phyloP scores from a whole-genome alignment of 2,329 filamentous ascomycete genomes.

The Cladosporium velox region DNA sequence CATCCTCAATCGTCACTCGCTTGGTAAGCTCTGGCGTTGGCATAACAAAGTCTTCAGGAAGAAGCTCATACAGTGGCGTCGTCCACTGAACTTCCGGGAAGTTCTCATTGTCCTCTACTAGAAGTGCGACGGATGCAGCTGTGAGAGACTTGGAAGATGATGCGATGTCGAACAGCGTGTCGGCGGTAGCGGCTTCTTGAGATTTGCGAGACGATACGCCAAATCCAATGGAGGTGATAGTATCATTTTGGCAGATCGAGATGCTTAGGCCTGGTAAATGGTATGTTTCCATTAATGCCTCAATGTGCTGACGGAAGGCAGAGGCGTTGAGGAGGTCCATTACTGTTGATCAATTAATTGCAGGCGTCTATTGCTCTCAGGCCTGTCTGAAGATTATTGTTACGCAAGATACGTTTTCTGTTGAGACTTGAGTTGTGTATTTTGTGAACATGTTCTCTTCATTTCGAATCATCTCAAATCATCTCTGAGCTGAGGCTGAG shows the following conservation, averaged over 20 bases:
- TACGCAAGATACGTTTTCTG: background rate
- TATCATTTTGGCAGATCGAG: conserved; percentile 50
- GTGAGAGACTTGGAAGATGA: conserved; percentile 61
- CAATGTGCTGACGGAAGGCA: conserved; percentile 25
- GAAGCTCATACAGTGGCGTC: conserved; percentile 49
- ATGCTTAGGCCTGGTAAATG: conserved; percentile 54
- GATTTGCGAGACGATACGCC: conserved; percentile 42
- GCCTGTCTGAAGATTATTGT: background rate
- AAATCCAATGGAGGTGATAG: conserved; percentile 45
- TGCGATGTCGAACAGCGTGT: conserved; percentile 58
- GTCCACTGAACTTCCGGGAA: conserved; percentile 46
- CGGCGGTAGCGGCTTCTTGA: conserved; percentile 43
- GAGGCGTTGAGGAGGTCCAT: conserved; percentile 19
- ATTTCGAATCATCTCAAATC: background rate
- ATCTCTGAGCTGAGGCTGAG: background rate
- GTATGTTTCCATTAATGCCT: conserved; percentile 43
- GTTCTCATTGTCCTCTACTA: conserved; percentile 47
- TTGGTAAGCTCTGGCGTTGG: conserved; percentile 40
- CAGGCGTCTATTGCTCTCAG: background rate
- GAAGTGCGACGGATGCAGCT: conserved; percentile 52
- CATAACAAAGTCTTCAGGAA: conserved; percentile 57
- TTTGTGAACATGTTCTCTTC: background rate
- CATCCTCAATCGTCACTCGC: conserved; percentile 57
- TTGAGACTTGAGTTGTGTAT: background rate
- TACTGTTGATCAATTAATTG: background rate